Evolutionary conservation across 2,329 filamentous ascomycete genomes (phyloP), one percentile per base, ranked within the genome.

Genomic region (Stachybotrys elegans): DNA sequence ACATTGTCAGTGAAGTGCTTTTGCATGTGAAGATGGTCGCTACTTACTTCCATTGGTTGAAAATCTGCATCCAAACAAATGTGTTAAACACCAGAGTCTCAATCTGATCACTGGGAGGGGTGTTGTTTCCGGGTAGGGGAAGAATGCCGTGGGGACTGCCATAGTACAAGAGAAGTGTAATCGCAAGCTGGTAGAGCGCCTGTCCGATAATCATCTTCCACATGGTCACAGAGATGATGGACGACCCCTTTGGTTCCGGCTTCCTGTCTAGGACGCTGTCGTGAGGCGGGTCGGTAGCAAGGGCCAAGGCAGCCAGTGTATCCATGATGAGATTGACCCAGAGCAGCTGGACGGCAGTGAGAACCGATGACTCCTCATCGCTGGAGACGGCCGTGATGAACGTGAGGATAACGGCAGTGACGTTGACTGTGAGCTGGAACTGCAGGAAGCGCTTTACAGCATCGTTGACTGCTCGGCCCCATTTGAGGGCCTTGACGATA

Each of bases 201-300:
- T 97, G 90, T 3, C 91, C 92, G 36, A 95, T 77, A 49, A 97
- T 96, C 92, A 97, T 97, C 75, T 97, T 97, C 92, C 92, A 95
- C 92, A 97, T 97, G 16, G 86, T 91, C 25, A 85, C 72, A 2
- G 90, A 94, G 55, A 97, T 93, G 49, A 82, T 80, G 34, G 73
- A 71, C 4, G 76, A 62, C 20, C 72, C 74, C 57, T 76, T 77
- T 47, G 67, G 72, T 57, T 81, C 78, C 1, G 78, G 78, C 64
- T 88, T 90, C 44, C 90, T 81, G 54, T 95, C 73, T 41, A 95
- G 70, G 21, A 95, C 84, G 53, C 81, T 86, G 42, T 86, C 83
- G 12, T 86, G 86, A 1, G 90, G 90, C n/a, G 89, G 88, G 60
- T 95, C 90, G 2, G 90, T 95, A 2, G 90, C 90, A 43, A 95